A percentile compares a stretch with the other conserved stretches of the same genome.
phyloP scores from a whole-genome alignment of 1,284 basidiomycete species.

The Leccinum pseudoinsigne region DNA sequence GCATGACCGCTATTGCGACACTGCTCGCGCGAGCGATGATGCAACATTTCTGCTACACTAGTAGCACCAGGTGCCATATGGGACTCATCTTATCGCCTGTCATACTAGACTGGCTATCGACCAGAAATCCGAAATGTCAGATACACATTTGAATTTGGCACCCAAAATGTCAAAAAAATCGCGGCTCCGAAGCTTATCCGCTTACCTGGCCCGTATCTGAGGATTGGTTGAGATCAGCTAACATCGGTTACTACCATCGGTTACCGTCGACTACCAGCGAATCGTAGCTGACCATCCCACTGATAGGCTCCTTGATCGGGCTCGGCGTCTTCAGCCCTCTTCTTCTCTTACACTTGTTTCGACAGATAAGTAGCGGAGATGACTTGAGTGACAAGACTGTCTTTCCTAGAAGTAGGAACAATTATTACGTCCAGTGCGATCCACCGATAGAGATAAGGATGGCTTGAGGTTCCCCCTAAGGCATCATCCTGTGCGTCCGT shows the following conservation, averaged over 20 bases:
- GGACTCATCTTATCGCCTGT: constrained; percentile 4
- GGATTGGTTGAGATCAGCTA: not conserved
- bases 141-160: not conserved
- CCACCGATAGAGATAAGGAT: constrained; percentile 4
- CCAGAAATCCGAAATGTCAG: not conserved
- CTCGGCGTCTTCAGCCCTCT: not conserved
- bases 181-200: constrained; percentile 1
- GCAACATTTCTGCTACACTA: not conserved
- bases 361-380: not conserved
- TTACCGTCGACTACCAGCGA: not conserved
- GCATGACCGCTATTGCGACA: not conserved
- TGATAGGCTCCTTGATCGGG: not conserved
- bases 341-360: not conserved
- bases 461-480: not conserved
- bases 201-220: not conserved
- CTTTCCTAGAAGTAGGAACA: no score
- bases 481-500: not conserved
- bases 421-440: not conserved
- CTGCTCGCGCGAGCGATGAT: not conserved
- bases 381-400: not conserved
- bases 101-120: not conserved
- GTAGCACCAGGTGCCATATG: not conserved
- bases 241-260: not conserved
- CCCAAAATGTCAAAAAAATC: not conserved
- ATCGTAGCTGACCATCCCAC: not conserved